Evolutionary conservation across 345 rosid species (phyloP), one percentile per base, ranked within the genome.

Genomic region (Sapria himalayana): DNA sequence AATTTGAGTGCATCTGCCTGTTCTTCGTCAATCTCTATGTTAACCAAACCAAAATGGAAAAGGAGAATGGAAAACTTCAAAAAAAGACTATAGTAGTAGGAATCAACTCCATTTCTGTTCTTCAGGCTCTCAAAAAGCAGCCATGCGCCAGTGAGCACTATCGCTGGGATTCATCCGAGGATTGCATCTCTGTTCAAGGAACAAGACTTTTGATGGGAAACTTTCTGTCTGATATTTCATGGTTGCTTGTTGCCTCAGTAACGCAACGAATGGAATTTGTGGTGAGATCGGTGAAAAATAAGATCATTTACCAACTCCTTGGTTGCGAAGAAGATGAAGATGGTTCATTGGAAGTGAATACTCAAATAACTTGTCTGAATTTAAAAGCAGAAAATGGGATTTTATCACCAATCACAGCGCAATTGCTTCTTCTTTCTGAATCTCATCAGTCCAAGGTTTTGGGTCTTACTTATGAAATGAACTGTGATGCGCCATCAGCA

Each of bases 101-200:
- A 32, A 50, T 85, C 15, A 40, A 73, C 39, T 66, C 56, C 39
- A 75, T 85, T 46, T 52, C 61, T 19, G 59, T 81, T 21, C 89
- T 78, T 40, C 92, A 85, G 33, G 78, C 25, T 65, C 65, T 85
- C 17, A 54, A 36, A 24, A 61, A 56, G 46, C 21, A 24, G 27
- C 66, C 79, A 43, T 55, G 54, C 52, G 63, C 59, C 46, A 66
- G 62, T 35, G 51, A 43, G 38, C 54, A 48, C 45, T 70, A 81
- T 50, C 60, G 92, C 13, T 85, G 94, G 97, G 58, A 56, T 24
- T 69, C 23, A 41, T 57, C 92, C 0, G 75, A 73, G 57, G 76
- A 86, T 62, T 66, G 78, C 61, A 18, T 63, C 37, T 53, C 37
- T 1, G 33, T 73, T 14, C 65, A 41, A 22, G 66, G 62, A 41